Evolutionary conservation across 192 early-diverging fungal species (phyloP).

Genomic region (Coemansia sp.): DNA sequence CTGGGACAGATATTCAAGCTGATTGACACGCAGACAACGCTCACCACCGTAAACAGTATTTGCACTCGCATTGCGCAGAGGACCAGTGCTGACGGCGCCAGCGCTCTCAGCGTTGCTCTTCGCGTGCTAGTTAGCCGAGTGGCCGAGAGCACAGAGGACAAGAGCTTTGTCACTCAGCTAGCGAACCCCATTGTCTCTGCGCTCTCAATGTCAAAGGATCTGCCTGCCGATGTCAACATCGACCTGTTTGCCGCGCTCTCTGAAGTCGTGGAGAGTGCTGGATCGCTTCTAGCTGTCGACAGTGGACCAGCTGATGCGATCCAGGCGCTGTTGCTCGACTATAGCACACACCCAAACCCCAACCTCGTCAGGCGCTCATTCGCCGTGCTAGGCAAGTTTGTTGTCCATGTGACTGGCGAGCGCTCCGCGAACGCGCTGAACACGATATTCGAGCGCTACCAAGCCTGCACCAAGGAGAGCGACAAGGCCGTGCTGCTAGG

Average conservation of each 20-base stretch:
- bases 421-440: constrained; percentile 36
- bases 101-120: constrained; percentile 36
- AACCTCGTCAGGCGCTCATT: constrained; percentile 41
- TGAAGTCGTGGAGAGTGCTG: constrained; percentile 27
- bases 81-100: constrained; percentile 8
- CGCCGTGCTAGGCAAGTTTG: constrained; percentile 42
- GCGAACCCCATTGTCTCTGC: constrained; percentile 26
- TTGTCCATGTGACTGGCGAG: constrained; percentile 35
- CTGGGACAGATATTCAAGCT: constrained; percentile 31
- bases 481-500: constrained; percentile 37
- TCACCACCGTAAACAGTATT: constrained; percentile 11
- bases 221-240: constrained; percentile 26
- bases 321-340: constrained; percentile 28
- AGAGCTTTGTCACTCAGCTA: constrained; percentile 22
- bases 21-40: constrained; percentile 21
- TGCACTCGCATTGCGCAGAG: constrained; percentile 22
- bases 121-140: constrained; percentile 31
- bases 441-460: constrained; percentile 43
- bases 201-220: constrained; percentile 15
- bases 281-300: constrained; percentile 28
- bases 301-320: constrained; percentile 15
- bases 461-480: constrained; percentile 16
- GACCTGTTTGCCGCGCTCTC: constrained; percentile 39
- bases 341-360: constrained; percentile 22
- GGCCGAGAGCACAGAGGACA: constrained; percentile 22